Conservation (phyloP, 176 grass and related monocot species). For the Eleusine coracana region DNA sequence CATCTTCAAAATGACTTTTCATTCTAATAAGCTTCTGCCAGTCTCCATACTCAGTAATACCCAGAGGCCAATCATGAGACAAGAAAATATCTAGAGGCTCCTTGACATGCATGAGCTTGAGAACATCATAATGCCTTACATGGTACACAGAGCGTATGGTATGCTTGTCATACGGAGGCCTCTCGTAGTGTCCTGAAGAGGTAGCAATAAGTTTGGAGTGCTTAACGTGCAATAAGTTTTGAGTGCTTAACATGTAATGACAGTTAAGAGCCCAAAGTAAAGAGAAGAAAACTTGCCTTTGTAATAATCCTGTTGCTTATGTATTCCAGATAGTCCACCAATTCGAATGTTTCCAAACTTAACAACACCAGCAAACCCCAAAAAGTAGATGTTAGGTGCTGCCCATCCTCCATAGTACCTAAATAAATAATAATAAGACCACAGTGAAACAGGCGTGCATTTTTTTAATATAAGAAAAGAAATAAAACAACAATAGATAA, state of each 20-base stretch:
- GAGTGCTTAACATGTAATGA: conserved; percentile 5
- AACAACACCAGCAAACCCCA: conserved; percentile 83
- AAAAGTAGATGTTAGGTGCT: conserved; percentile 94
- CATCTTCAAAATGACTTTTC: conserved; percentile 58
- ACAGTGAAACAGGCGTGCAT: conserved; percentile 1
- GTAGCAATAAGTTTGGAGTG: conserved; percentile 25
- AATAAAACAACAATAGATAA: not conserved
- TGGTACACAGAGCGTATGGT: conserved; percentile 80
- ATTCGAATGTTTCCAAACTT: conserved; percentile 94
- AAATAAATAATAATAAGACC: conserved; percentile 29
- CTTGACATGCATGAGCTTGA: conserved; percentile 81
- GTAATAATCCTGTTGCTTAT: conserved; percentile 62
- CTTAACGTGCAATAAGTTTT: conserved; percentile 14
- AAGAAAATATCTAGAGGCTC: conserved; percentile 91
- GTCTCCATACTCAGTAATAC: conserved; percentile 93
- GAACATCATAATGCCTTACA: conserved; percentile 85
- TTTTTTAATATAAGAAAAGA: conserved; percentile 15
- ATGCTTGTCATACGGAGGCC: conserved; percentile 66
- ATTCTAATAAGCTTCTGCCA: conserved; percentile 63
- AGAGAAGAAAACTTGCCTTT: conserved; percentile 55
- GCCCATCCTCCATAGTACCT: conserved; percentile 98
- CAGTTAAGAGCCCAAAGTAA: conserved; percentile 10
- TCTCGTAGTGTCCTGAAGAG: conserved; percentile 75
- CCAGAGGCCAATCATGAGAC: conserved; percentile 97
- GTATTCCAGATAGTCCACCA: conserved; percentile 89